Conservation (phyloP, 2,329 filamentous ascomycete species). For the Coniochaeta hoffmannii region DNA sequence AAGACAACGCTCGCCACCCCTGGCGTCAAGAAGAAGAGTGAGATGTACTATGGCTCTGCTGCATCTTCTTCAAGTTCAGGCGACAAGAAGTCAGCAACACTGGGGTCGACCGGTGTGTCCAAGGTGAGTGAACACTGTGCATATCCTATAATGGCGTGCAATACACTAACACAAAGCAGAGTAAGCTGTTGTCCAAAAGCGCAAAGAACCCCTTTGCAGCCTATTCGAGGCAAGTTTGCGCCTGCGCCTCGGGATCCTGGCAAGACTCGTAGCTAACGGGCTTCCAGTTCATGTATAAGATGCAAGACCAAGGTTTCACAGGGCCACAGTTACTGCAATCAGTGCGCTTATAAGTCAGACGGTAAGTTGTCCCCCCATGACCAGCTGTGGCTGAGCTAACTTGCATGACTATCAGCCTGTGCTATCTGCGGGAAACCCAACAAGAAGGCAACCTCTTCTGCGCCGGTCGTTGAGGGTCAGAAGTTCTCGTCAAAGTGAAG, state of each 20-base stretch:
- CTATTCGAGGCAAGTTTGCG: slow-evolving; percentile 42
- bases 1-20: slow-evolving; percentile 58
- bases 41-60: slow-evolving; percentile 58
- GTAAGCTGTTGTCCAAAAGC: slow-evolving; percentile 55
- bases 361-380: slow-evolving; percentile 29
- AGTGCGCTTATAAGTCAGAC: slow-evolving; percentile 55
- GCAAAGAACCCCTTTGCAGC: slow-evolving; percentile 61
- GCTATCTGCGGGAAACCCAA: slow-evolving; percentile 57
- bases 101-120: slow-evolving; percentile 50
- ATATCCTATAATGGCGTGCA: background rate
- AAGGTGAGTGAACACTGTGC: slow-evolving; percentile 34
- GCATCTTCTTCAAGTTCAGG: slow-evolving; percentile 31
- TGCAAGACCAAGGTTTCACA: slow-evolving; percentile 59
- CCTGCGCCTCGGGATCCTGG: no score
- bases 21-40: slow-evolving; percentile 58
- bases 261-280: background rate
- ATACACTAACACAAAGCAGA: slow-evolving; percentile 30
- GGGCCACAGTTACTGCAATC: slow-evolving; percentile 52
- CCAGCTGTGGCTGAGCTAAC: slow-evolving; percentile 8
- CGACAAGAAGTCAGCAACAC: slow-evolving; percentile 40
- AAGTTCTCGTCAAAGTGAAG: slow-evolving; percentile 55
- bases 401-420: slow-evolving; percentile 36
- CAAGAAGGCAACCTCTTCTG: slow-evolving; percentile 38
- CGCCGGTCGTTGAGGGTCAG: slow-evolving; percentile 49
- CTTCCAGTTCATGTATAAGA: slow-evolving; percentile 43